Percentiles rank a stretch among this genome's conserved stretches.
These are phyloP conservation scores for Geoglossum cookeanum DNA, from an alignment of 2,329 filamentous ascomycete genomes.

Conservation along the genomic window DNA sequence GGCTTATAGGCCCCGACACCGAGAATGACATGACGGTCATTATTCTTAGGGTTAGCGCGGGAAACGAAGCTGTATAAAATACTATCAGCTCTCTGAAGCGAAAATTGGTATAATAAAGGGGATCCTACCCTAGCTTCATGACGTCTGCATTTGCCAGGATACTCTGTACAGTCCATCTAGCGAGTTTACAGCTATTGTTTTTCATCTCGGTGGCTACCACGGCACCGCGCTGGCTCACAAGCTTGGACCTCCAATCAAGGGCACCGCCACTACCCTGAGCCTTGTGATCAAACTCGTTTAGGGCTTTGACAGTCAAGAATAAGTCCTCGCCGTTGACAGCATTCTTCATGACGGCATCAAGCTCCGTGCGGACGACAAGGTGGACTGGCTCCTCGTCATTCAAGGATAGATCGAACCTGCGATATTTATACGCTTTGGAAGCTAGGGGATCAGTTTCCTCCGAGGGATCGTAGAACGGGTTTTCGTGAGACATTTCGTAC, in stretches of 20 bases:
- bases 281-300: slow-evolving; percentile 98
- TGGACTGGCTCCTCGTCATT: slow-evolving; percentile 89
- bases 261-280: slow-evolving; percentile 88
- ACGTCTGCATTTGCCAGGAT: slow-evolving; percentile 94
- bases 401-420: slow-evolving; percentile 84
- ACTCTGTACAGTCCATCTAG: slow-evolving; percentile 90
- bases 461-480: slow-evolving; percentile 91
- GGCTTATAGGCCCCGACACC: slow-evolving; percentile 97
- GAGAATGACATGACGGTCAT: slow-evolving; percentile 85
- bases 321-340: slow-evolving; percentile 82
- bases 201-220: slow-evolving; percentile 99
- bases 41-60: slow-evolving; percentile 75
- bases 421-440: slow-evolving; percentile 96
- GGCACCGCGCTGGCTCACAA: slow-evolving; percentile 84
- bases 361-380: slow-evolving; percentile 81
- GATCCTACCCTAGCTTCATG: slow-evolving; percentile 84
- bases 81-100: slow-evolving; percentile 9
- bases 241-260: slow-evolving; percentile 91
- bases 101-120: background rate
- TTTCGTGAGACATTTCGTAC: slow-evolving; percentile 68
- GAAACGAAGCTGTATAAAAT: slow-evolving; percentile 60
- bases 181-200: slow-evolving; percentile 99
- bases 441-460: slow-evolving; percentile 89
- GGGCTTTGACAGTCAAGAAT: slow-evolving; percentile 76
- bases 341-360: slow-evolving; percentile 93